Evolutionary conservation across 345 rosid genomes (phyloP).

Genomic region (Hypericum perforatum): DNA sequence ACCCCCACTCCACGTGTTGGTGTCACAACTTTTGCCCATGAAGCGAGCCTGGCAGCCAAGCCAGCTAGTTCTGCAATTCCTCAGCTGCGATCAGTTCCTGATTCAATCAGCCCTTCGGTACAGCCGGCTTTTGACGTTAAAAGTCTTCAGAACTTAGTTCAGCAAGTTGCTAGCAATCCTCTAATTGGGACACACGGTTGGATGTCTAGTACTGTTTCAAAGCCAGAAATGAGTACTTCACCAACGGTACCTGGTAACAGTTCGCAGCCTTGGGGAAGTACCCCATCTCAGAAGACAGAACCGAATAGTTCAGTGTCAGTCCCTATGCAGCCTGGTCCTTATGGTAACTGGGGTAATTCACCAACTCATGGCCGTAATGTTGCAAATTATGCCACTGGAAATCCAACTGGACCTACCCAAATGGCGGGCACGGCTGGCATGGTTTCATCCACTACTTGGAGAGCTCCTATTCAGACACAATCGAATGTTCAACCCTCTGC

Average conservation of each 20-base stretch:
- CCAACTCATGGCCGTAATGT: conserved; percentile 32
- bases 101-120: conserved; percentile 18
- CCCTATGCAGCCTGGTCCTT: conserved; percentile 26
- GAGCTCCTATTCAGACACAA: conserved; percentile 38
- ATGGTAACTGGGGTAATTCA: conserved; percentile 33
- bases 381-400: conserved; percentile 21
- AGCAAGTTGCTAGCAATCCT: conserved; percentile 24
- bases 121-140: conserved; percentile 27
- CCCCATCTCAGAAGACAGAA: conserved; percentile 34
- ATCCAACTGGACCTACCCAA: conserved; percentile 30
- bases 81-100: conserved; percentile 15
- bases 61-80: conserved; percentile 33
- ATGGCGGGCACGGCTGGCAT: conserved; percentile 29
- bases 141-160: conserved; percentile 44
- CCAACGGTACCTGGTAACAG: conserved; percentile 30
- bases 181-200: conserved; percentile 32
- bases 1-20: conserved; percentile 11
- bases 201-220: conserved; percentile 31
- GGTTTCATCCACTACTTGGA: conserved; percentile 54
- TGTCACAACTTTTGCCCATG: conserved; percentile 21
- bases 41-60: conserved; percentile 24
- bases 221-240: conserved; percentile 28
- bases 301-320: conserved; percentile 16
- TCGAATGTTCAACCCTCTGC: conserved; percentile 29
- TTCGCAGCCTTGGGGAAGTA: conserved; percentile 44